Evolutionary conservation across 352 stramenopile species (phyloP), one percentile per base, ranked within the genome.

Genomic region (Peronospora belbahrii): DNA sequence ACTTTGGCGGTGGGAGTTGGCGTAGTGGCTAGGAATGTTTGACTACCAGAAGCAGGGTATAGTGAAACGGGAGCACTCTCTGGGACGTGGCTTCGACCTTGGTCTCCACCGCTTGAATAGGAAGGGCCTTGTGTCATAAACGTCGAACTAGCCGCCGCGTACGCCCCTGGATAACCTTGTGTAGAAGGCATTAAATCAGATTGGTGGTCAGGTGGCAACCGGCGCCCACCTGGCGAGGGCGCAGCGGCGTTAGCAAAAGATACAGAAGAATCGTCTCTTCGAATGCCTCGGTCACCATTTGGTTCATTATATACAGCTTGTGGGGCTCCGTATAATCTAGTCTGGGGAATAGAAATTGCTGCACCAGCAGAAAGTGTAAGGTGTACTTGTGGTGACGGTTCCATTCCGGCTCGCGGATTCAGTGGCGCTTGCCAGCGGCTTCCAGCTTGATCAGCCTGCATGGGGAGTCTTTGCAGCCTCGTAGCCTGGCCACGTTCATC

Each of bases 231-330:
- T 25, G 48, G 42, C 14, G 60, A 59, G 30, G 43, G 47, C 32
- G 42, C 59, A 54, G 46, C 47, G 38, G 23, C 52, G 46, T 65
- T 72, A 69, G 62, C 56, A 70, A 69, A 67, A 62, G 65, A 76
- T 54, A 75, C 48, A 55, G 58, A 67, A 72, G 62, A 58, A 66
- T 67, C 62, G 51, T 45, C 45, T 57, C 35, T 52, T 56, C 59
- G 56, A 61, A 45, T 62, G 53, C 59, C 65, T 48, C 63, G 67
- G 53, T 65, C 63, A 76, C 61, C 72, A 45, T 65, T 56, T 54
- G 65, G 59, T 70, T 74, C 72, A 80, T 77, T 82, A 70, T 74
- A 74, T 66, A 73, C 36, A 42, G 20, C 53, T 71, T 62, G 62
- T 45, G 68, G 40, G 46, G 46, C 63, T 72, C 62, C 76, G 59